These are phyloP conservation scores for Solanum chacoense DNA, from an alignment of 305 asterid genomes.

Conservation along the genomic window DNA sequence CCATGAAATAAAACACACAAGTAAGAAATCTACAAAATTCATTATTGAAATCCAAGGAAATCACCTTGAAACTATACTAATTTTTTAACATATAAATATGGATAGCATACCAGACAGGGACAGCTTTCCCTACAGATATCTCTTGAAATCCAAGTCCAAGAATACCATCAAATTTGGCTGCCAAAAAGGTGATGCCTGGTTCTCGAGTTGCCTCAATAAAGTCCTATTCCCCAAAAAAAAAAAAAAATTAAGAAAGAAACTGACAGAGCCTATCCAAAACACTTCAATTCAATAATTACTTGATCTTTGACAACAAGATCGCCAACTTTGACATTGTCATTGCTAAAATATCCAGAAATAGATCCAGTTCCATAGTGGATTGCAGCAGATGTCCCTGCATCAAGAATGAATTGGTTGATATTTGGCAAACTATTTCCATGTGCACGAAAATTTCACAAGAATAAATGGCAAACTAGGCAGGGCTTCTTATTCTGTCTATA, in stretches of 20 bases:
- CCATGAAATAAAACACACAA: background rate
- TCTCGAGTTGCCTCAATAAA: slow-evolving; percentile 85
- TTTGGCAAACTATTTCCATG: background rate
- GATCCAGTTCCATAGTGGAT: slow-evolving; percentile 91
- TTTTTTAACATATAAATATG: background rate
- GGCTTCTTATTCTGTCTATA: background rate
- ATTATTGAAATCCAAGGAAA: background rate
- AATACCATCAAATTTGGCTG: slow-evolving; percentile 85
- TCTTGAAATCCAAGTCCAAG: slow-evolving; percentile 91
- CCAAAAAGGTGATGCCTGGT: slow-evolving; percentile 72
- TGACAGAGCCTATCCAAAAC: background rate
- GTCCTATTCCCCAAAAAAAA: slow-evolving; percentile 27
- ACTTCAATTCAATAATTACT: slow-evolving; percentile 26
- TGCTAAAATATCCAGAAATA: slow-evolving; percentile 80
- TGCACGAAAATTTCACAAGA: background rate
- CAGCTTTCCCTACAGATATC: slow-evolving; percentile 65
- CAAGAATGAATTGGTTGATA: background rate
- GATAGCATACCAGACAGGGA: slow-evolving; percentile 64
- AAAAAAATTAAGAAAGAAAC: slow-evolving; percentile 6
- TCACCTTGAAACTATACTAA: background rate
- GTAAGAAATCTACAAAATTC: background rate
- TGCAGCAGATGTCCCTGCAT: slow-evolving; percentile 75
- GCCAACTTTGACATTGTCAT: slow-evolving; percentile 58
- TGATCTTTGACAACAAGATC: slow-evolving; percentile 57
- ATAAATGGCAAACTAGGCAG: background rate